Base-by-base conservation (phyloP, 192 early-diverging fungal species). In the Dimargaris cristalligena region DNA sequence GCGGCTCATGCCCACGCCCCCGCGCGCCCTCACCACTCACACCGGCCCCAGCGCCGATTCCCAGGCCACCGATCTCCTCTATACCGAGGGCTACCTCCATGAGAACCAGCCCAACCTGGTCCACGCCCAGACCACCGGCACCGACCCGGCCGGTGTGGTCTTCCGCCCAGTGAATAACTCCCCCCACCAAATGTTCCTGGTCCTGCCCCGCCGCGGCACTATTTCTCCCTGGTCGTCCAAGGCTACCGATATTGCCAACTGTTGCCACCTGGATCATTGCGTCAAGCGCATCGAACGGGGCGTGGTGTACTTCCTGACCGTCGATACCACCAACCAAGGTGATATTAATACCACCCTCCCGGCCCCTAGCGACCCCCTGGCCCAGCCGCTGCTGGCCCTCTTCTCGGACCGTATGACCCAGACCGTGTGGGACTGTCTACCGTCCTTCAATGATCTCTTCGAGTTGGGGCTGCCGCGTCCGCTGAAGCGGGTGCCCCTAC, bases 191-290 rank as follows among this genome's bases (percentile, higher is more conserved):
- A 68, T 89, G 56, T 63, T 92, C 34, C 67, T 84, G 65, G 88
- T 97, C 33, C 67, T 96, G 52, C 97, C 97, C 1, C 80, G 94
- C 16, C 74, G 77, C 59, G 97, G 97, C 29, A 99, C 94, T 26
- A 99, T 99, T 62, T 92, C 91, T 10, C 97, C 97, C 20, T 99
- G 97, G 97, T 94, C 92, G 22, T 92, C 90, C 54, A 99, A 99
- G 79, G 97, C 97, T 2, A 97, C 94, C 22, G 94, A 99, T 63
- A 99, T 99, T 72, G 89, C 89, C 18, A 76, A 80, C 32, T 82
- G 88, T 45, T 98, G 94, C 72, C 92, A 90, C 44, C 77, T 99
- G 23, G 68, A 74, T 34, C 56, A 68, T 18, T 60, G 72, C 49
- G 86, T 97, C 49, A 68, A 75, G 49, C 76, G 94, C 13, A 85